Conservation (phyloP, 345 rosid genomes). For the Eucalyptus caleyi region DNA sequence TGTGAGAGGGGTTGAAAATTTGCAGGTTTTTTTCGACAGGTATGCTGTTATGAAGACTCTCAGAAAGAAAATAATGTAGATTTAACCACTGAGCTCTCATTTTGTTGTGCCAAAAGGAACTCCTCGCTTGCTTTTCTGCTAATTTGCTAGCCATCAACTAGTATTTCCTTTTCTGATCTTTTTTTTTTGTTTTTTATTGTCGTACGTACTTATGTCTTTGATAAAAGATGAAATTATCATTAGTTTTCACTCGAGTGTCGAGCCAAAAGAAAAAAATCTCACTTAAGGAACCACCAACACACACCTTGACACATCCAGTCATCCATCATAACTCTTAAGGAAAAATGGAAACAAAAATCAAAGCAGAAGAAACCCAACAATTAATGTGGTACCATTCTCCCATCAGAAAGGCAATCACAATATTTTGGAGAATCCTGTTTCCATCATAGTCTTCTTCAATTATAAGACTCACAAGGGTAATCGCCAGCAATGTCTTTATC, state of each 20-base stretch:
- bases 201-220: too few species aligned
- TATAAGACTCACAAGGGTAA: not conserved
- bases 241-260: not conserved
- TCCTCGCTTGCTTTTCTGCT: not conserved
- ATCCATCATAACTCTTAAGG: not conserved
- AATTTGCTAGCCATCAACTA: not conserved
- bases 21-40: not conserved
- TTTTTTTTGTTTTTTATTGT: not conserved
- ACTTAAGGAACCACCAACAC: not conserved
- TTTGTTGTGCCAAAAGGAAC: not conserved
- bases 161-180: not conserved
- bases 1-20: not conserved
- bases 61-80: too few species aligned
- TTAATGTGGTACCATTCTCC: not conserved
- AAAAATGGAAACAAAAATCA: not conserved
- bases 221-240: too few species aligned
- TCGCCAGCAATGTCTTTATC: constrained; percentile 85
- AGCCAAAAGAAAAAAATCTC: not conserved
- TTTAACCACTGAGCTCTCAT: not conserved
- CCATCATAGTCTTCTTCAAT: not conserved
- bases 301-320: not conserved
- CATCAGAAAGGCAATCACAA: not conserved
- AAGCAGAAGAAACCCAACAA: not conserved
- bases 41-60: not conserved
- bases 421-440: not conserved